A percentile compares a stretch with the other conserved stretches of the same genome.
Conservation (phyloP, 192 early-diverging fungal species). For the Thamnidium elegans region DNA sequence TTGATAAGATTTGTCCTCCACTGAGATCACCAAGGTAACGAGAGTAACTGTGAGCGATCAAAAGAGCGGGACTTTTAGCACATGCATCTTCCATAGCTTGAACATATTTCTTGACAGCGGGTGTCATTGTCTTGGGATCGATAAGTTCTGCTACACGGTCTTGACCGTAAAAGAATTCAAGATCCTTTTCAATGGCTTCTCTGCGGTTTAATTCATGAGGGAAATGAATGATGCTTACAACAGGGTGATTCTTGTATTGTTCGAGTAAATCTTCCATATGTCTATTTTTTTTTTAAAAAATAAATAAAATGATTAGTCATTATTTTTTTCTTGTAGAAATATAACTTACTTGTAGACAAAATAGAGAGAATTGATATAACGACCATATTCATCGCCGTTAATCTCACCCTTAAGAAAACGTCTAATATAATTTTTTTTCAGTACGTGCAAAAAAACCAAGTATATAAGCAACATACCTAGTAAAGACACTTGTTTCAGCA, state of each 20-base stretch:
- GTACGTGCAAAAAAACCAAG: conserved; percentile 1
- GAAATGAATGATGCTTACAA: conserved; percentile 48
- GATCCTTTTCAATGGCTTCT: conserved; percentile 38
- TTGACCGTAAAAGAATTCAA: conserved; percentile 47
- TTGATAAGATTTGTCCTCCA: conserved; percentile 52
- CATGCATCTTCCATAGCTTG: conserved; percentile 43
- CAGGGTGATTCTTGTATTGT: conserved; percentile 45
- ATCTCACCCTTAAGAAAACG: conserved; percentile 53
- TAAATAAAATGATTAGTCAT: neutral
- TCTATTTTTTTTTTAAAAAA: too few species aligned
- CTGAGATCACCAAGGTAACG: conserved; percentile 58
- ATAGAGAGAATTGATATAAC: conserved; percentile 50
- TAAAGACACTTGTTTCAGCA: conserved; percentile 52
- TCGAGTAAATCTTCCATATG: conserved; percentile 48
- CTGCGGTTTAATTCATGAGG: conserved; percentile 48
- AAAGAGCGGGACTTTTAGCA: conserved; percentile 40
- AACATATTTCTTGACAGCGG: conserved; percentile 50
- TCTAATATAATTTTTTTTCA: conserved; percentile 12
- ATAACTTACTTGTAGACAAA: conserved; percentile 45
- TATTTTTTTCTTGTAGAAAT: neutral
- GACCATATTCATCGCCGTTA: conserved; percentile 42
- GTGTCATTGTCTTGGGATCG: conserved; percentile 31
- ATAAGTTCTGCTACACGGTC: conserved; percentile 33
- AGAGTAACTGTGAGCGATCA: conserved; percentile 54
- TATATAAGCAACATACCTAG: conserved; percentile 38